These are phyloP conservation scores for Entonaema liquescens DNA, from an alignment of 495 filamentous ascomycete species.

Conservation along the genomic window DNA sequence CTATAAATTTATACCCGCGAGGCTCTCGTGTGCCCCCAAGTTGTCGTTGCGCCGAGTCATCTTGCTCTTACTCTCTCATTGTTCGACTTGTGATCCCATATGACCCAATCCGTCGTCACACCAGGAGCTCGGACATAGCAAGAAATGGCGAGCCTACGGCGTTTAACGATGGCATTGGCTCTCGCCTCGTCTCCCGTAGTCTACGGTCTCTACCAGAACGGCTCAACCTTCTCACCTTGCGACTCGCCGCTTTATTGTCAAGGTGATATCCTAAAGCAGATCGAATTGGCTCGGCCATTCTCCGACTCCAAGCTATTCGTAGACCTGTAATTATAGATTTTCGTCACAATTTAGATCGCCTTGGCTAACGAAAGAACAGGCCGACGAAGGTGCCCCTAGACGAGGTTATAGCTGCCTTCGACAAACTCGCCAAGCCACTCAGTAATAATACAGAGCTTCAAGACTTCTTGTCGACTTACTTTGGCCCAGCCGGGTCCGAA, in stretches of 20 bases:
- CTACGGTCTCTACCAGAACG: conserved; percentile 55
- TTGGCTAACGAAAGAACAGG: conserved; percentile 42
- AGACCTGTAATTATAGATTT: conserved; percentile 54
- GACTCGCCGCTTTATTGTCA: conserved; percentile 61
- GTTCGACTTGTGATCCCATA: not conserved
- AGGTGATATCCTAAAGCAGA: conserved; percentile 56
- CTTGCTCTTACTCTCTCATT: not conserved
- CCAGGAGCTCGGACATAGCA: conserved; percentile 1
- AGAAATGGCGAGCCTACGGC: conserved; percentile 28
- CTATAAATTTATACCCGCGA: conserved; percentile 4
- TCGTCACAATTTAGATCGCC: not conserved
- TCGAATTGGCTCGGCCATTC: conserved; percentile 59
- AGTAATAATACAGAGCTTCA: conserved; percentile 59
- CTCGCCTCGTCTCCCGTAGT: conserved; percentile 32
- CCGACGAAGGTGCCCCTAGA: conserved; percentile 56
- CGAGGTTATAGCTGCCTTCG: conserved; percentile 56
- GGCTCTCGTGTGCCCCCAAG: not conserved
- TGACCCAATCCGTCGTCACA: not conserved
- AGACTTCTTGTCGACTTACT: conserved; percentile 55
- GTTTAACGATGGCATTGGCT: conserved; percentile 37
- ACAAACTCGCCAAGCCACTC: conserved; percentile 54
- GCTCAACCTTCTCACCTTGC: conserved; percentile 56
- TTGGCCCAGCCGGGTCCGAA: conserved; percentile 58
- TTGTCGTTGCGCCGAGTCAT: conserved; percentile 1
- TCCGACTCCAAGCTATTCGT: conserved; percentile 62